These are phyloP conservation scores for Russula compacta DNA, from an alignment of 768 basidiomycete species.

Conservation along the genomic window DNA sequence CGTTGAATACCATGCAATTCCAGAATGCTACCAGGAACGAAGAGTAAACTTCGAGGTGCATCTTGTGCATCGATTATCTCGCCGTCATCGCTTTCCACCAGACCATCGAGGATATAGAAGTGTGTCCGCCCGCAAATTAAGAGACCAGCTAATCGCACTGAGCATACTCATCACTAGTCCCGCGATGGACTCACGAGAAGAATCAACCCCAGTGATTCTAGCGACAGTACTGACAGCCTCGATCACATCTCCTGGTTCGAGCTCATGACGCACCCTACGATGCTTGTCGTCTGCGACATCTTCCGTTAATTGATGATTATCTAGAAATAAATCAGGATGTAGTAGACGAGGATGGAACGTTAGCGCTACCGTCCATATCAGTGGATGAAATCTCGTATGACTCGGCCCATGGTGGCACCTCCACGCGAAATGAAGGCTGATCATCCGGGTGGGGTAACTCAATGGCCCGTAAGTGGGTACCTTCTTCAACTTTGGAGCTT, in stretches of 20 bases:
- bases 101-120: conserved; percentile 83
- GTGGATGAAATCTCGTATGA: conserved; percentile 58
- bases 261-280: conserved; percentile 73
- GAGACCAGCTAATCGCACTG: conserved; percentile 53
- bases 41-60: conserved; percentile 72
- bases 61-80: conserved; percentile 85
- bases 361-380: conserved; percentile 45
- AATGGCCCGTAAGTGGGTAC: conserved; percentile 40
- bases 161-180: neutral
- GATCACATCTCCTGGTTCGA: conserved; percentile 85
- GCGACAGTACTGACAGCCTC: conserved; percentile 83
- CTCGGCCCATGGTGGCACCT: conserved; percentile 68
- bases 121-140: conserved; percentile 80
- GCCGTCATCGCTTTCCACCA: conserved; percentile 78
- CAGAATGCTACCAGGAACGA: conserved; percentile 76
- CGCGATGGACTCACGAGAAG: conserved; percentile 55
- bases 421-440: conserved; percentile 41
- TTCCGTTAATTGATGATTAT: conserved; percentile 51
- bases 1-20: conserved; percentile 73
- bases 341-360: neutral
- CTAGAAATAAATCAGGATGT: conserved; percentile 21
- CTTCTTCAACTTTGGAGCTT: conserved; percentile 40
- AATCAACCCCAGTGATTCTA: conserved; percentile 83
- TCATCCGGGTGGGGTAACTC: conserved; percentile 43
- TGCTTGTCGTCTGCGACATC: conserved; percentile 85